Conservation (phyloP, 2,329 filamentous ascomycete genomes). For the Oidium heveae region DNA sequence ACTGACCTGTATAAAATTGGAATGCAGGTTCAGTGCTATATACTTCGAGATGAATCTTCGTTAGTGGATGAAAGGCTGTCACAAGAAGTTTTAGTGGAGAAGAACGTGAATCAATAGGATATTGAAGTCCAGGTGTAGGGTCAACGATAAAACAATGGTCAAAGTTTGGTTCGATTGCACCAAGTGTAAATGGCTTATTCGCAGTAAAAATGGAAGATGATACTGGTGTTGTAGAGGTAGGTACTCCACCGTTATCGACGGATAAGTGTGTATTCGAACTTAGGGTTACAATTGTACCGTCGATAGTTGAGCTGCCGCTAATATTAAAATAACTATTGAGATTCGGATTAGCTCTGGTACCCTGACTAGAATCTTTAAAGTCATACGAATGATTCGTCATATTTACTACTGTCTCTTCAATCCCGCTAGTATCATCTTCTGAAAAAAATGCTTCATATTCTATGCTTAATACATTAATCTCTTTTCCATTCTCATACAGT, state of each 20-base stretch:
- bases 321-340: slow-evolving; percentile 37
- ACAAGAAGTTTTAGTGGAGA: slow-evolving; percentile 41
- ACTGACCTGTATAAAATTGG: slow-evolving; percentile 86
- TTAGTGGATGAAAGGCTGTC: slow-evolving; percentile 45
- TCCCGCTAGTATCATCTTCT: slow-evolving; percentile 23
- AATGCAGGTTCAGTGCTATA: slow-evolving; percentile 84
- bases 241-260: slow-evolving; percentile 48
- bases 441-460: slow-evolving; percentile 77
- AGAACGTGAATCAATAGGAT: slow-evolving; percentile 24
- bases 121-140: slow-evolving; percentile 14
- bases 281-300: slow-evolving; percentile 33
- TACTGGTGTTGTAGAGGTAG: slow-evolving; percentile 34
- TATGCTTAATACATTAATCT: slow-evolving; percentile 49
- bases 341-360: not conserved
- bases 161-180: slow-evolving; percentile 39
- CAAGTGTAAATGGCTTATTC: slow-evolving; percentile 44
- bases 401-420: slow-evolving; percentile 75
- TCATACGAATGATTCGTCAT: slow-evolving; percentile 82
- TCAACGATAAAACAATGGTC: slow-evolving; percentile 73
- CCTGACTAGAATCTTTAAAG: not conserved
- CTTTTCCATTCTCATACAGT: slow-evolving; percentile 31
- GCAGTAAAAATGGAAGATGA: slow-evolving; percentile 37
- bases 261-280: slow-evolving; percentile 42
- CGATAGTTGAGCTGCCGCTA: slow-evolving; percentile 26
- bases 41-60: slow-evolving; percentile 61